Evolutionary conservation across 176 grass and related monocot genomes (phyloP).

Genomic region (Juncus effusus): DNA sequence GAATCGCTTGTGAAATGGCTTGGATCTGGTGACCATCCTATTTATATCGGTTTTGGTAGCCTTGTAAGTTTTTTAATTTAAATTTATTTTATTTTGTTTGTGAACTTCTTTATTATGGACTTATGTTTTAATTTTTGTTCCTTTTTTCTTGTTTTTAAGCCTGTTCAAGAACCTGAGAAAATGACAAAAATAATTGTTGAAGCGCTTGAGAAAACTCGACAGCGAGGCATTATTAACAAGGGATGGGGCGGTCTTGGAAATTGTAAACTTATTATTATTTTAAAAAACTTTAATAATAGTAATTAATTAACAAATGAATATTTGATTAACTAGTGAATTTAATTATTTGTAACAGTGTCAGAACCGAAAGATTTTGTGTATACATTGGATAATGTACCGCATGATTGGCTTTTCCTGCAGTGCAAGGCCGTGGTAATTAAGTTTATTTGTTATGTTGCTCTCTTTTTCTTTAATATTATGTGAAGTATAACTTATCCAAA

Average conservation of each 20-base stretch:
- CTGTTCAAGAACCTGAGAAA: conserved; percentile 89
- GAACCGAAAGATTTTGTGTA: conserved; percentile 81
- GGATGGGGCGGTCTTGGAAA: conserved; percentile 97
- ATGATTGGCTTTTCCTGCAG: conserved; percentile 95
- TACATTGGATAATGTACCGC: conserved; percentile 86
- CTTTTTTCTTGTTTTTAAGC: conserved; percentile 44
- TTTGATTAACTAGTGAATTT: conserved; percentile 10
- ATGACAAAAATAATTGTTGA: conserved; percentile 84
- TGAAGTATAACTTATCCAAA: conserved; percentile 12
- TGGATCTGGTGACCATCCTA: conserved; percentile 69
- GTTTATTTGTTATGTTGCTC: conserved; percentile 2
- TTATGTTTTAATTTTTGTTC: background rate
- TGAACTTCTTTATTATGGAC: conserved; percentile 8
- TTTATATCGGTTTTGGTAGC: conserved; percentile 96
- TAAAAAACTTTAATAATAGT: background rate
- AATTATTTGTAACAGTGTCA: conserved; percentile 43
- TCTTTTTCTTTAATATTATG: conserved; percentile 10
- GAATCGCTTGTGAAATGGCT: conserved; percentile 89
- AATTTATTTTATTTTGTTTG: conserved; percentile 20
- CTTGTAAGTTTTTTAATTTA: conserved; percentile 48
- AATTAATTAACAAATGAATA: too few relatives aligned
- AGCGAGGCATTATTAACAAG: conserved; percentile 97
- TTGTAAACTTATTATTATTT: conserved; percentile 46
- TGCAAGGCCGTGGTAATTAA: conserved; percentile 80
- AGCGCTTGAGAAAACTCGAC: conserved; percentile 68